Percentiles rank a stretch among this genome's conserved stretches.
phyloP scores from a whole-genome alignment of 1,284 basidiomycete species.

The Cerrena zonata region DNA sequence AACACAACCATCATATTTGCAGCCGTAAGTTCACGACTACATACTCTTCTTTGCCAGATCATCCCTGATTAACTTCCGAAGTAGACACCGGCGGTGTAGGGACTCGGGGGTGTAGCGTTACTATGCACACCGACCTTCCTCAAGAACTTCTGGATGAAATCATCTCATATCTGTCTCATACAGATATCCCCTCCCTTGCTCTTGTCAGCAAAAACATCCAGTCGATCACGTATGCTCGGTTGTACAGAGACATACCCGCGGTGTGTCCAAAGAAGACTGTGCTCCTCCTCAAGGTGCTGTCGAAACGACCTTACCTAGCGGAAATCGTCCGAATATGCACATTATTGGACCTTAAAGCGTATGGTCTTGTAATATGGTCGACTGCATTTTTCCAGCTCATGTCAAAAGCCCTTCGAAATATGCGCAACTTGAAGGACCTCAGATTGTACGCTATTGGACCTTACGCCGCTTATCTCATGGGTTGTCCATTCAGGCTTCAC shows the following conservation, averaged over 20 bases:
- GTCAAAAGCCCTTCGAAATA: conserved; percentile 7
- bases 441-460: background rate
- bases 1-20: no score
- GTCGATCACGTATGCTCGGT: background rate
- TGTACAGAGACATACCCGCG: conserved; percentile 2
- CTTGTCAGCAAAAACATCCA: conserved; percentile 6
- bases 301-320: background rate
- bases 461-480: background rate
- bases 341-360: background rate
- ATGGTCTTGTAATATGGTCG: conserved; percentile 1
- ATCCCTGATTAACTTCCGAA: no score
- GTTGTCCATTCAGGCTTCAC: conserved; percentile 3
- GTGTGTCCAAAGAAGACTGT: background rate
- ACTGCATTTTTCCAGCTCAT: conserved; percentile 5
- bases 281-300: background rate
- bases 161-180: background rate
- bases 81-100: no score
- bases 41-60: no score
- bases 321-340: background rate
- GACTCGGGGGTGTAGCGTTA: no score
- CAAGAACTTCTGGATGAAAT: conserved; percentile 6
- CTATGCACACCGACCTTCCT: conserved; percentile 1
- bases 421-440: background rate
- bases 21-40: no score
- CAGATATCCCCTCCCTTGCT: background rate